Conservation (phyloP, 1,139 yeast genomes). For the Kluyveromyces sp. region DNA sequence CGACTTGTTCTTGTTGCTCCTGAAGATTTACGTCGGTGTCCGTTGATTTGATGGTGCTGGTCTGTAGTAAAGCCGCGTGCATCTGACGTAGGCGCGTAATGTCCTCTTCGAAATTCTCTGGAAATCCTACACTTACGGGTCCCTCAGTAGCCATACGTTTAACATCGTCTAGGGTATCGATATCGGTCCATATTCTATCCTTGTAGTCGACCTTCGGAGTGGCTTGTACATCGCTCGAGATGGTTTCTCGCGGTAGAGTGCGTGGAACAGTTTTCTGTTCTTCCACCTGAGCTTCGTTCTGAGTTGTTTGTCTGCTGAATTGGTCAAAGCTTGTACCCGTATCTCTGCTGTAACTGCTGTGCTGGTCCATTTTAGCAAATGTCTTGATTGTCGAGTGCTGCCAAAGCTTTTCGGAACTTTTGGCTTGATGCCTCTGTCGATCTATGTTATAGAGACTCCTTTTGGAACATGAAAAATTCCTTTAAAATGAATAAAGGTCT, state of each 20-base stretch:
- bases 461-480: too few species aligned
- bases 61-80: conserved; percentile 53
- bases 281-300: neutral
- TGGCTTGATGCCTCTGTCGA: too few species aligned
- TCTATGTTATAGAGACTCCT: too few species aligned
- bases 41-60: conserved; percentile 36
- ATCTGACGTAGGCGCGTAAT: conserved; percentile 48
- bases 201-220: conserved; percentile 50
- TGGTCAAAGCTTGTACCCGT: neutral
- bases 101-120: conserved; percentile 49
- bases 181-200: conserved; percentile 81
- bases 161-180: conserved; percentile 80
- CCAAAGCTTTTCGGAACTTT: too few species aligned
- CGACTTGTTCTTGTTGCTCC: conserved; percentile 1
- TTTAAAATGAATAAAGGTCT: too few species aligned
- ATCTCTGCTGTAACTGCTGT: neutral
- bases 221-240: conserved; percentile 39
- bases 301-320: neutral
- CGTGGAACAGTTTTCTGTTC: neutral
- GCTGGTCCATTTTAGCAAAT: neutral
- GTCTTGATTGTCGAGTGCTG: too few species aligned
- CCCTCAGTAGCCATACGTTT: conserved; percentile 52
- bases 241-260: conserved; percentile 1
- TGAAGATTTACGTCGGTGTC: conserved; percentile 9
- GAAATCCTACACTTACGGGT: conserved; percentile 47